Conservation (phyloP, 179 eudicot genomes). For the Actinidia arguta region DNA sequence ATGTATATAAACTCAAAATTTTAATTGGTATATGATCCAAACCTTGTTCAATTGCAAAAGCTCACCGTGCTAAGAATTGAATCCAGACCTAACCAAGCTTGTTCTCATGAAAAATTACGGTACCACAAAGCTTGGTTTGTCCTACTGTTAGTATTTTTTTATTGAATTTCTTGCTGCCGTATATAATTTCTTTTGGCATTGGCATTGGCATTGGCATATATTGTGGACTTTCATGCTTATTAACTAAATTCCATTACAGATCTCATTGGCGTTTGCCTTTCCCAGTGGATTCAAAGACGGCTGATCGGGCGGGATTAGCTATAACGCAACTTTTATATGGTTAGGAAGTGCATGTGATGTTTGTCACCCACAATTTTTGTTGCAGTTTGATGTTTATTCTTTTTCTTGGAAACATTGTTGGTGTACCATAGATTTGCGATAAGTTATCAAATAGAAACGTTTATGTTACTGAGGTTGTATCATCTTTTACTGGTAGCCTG, state of each 20-base stretch:
- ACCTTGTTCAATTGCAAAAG: not conserved
- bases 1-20: not conserved
- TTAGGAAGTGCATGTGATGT: not conserved
- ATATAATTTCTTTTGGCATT: not conserved
- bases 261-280: conserved; percentile 7
- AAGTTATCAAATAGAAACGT: not conserved
- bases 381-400: not conserved
- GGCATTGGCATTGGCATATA: too few relatives aligned
- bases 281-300: not conserved
- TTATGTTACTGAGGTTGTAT: not conserved
- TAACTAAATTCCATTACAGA: not conserved
- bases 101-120: not conserved
- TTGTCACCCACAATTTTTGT: conserved; percentile 7
- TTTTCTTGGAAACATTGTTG: conserved; percentile 9
- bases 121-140: not conserved
- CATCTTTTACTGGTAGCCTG: not conserved
- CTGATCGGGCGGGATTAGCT: not conserved
- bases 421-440: conserved; percentile 11
- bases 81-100: not conserved
- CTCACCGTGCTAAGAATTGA: not conserved
- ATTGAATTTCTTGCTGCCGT: not conserved
- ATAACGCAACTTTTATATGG: not conserved
- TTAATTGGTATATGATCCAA: not conserved
- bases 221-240: not conserved
- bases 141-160: not conserved